These are phyloP conservation scores for Venturiaceae sp. DNA, from an alignment of 2,329 filamentous ascomycete species.

Conservation along the genomic window DNA sequence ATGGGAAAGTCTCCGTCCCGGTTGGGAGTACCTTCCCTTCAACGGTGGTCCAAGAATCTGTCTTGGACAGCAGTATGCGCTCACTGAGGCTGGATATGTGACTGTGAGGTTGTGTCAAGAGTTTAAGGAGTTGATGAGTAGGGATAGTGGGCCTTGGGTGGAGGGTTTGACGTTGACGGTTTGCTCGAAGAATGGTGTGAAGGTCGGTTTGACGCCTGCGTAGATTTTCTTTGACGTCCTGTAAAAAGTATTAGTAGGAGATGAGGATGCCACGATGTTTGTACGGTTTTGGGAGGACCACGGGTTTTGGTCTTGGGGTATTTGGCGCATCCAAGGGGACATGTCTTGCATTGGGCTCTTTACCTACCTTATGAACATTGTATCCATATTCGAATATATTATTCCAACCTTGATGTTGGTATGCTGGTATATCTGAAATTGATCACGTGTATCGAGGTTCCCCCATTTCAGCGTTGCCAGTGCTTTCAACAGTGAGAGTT, in stretches of 20 bases:
- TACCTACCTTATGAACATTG: not conserved
- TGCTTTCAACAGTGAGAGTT: too few relatives aligned
- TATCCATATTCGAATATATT: not conserved
- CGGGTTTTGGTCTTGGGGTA: not conserved
- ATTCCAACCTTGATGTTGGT: too few relatives aligned
- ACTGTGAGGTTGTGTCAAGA: constrained; percentile 36
- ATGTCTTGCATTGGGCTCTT: not conserved
- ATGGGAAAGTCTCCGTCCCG: constrained; percentile 29
- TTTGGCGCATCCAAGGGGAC: too few relatives aligned
- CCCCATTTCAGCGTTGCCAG: too few relatives aligned
- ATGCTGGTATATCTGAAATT: too few relatives aligned
- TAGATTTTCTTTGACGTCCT: not conserved
- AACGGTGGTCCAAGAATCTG: constrained; percentile 32
- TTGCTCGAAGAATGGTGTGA: constrained; percentile 10
- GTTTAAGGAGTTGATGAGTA: constrained; percentile 25
- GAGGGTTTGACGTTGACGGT: constrained; percentile 10
- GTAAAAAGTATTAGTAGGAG: not conserved
- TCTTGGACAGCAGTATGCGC: constrained; percentile 40
- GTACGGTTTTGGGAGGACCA: not conserved
- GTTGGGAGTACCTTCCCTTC: constrained; percentile 10
- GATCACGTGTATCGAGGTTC: not conserved
- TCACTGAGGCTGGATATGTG: constrained; percentile 40
- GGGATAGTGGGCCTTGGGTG: constrained; percentile 14
- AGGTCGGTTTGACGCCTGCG: constrained; percentile 8
- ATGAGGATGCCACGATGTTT: not conserved